Evolutionary conservation across 345 rosid genomes (phyloP).

Genomic region (Eutrema heterophyllum): DNA sequence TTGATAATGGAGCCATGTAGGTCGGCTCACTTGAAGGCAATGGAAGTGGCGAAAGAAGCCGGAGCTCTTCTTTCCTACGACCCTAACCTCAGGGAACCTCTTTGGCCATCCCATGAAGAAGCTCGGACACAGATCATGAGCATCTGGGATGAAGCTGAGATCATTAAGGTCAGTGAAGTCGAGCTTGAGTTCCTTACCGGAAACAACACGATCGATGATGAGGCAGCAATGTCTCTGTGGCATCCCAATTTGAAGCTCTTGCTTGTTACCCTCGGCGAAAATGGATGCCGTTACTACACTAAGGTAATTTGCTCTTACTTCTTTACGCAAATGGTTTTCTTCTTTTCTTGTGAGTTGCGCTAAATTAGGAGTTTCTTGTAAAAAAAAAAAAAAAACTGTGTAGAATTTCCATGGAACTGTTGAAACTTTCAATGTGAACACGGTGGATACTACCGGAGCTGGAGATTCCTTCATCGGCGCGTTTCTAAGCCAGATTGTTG

Average conservation of each 20-base stretch:
- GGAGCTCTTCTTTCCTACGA: slow-evolving; percentile 66
- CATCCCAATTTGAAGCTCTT: slow-evolving; percentile 54
- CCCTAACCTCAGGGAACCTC: slow-evolving; percentile 53
- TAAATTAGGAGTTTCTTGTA: background rate
- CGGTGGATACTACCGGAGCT: slow-evolving; percentile 94
- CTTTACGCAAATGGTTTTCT: background rate
- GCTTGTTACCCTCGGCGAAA: slow-evolving; percentile 54
- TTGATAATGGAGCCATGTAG: slow-evolving; percentile 67
- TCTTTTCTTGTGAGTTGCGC: background rate
- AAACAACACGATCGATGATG: slow-evolving; percentile 32
- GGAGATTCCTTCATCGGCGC: slow-evolving; percentile 97
- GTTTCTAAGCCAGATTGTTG: slow-evolving; percentile 64
- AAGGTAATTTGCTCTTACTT: slow-evolving; percentile 13
- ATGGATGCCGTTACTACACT: slow-evolving; percentile 57
- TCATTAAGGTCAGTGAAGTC: slow-evolving; percentile 51
- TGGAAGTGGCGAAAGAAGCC: slow-evolving; percentile 51
- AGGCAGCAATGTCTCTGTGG: slow-evolving; percentile 27
- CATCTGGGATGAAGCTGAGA: slow-evolving; percentile 59
- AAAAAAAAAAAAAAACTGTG: background rate
- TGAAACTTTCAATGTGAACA: slow-evolving; percentile 61
- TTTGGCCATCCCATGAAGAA: slow-evolving; percentile 57
- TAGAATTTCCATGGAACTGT: slow-evolving; percentile 79
- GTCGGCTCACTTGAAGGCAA: slow-evolving; percentile 53
- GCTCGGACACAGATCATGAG: slow-evolving; percentile 55
- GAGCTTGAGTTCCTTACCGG: slow-evolving; percentile 41